These are phyloP conservation scores for Friedmanniomyces simplex DNA, from an alignment of 495 filamentous ascomycete genomes.

Conservation along the genomic window DNA sequence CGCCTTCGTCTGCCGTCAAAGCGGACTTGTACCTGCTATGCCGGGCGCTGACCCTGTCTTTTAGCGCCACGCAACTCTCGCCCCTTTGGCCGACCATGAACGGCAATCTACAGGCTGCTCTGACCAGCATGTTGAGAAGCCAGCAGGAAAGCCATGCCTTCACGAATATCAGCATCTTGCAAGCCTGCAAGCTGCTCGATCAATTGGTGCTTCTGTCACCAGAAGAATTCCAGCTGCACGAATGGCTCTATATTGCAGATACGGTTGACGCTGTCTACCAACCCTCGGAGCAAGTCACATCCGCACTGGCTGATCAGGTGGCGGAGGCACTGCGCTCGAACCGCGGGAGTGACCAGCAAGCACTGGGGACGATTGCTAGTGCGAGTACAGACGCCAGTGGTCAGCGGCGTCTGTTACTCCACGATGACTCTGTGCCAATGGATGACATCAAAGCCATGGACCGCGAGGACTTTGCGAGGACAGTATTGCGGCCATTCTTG, in stretches of 20 bases:
- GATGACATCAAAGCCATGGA: constrained; percentile 27
- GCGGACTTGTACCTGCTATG: constrained; percentile 85
- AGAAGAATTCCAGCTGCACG: constrained; percentile 89
- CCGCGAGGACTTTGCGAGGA: constrained; percentile 28
- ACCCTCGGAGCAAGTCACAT: constrained; percentile 56
- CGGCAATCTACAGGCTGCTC: constrained; percentile 68
- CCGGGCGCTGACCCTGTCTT: constrained; percentile 67
- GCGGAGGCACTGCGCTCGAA: constrained; percentile 61
- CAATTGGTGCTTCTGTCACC: constrained; percentile 71
- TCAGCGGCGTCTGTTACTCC: constrained; percentile 5
- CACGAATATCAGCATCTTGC: constrained; percentile 66
- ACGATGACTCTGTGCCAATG: constrained; percentile 17
- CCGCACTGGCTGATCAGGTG: constrained; percentile 76
- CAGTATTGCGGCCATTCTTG: constrained; percentile 80
- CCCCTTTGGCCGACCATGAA: constrained; percentile 86
- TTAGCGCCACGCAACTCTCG: constrained; percentile 63
- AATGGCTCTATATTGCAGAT: constrained; percentile 96
- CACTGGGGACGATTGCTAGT: neutral
- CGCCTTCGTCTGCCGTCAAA: constrained; percentile 79
- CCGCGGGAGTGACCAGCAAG: constrained; percentile 19
- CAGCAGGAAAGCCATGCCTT: constrained; percentile 44
- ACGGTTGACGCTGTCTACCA: constrained; percentile 94
- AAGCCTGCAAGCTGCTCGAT: constrained; percentile 88
- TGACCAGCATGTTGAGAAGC: constrained; percentile 63
- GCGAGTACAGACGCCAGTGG: neutral